Evolutionary conservation across 805 yeast species (phyloP).

Genomic region (Candida vaughaniae): DNA sequence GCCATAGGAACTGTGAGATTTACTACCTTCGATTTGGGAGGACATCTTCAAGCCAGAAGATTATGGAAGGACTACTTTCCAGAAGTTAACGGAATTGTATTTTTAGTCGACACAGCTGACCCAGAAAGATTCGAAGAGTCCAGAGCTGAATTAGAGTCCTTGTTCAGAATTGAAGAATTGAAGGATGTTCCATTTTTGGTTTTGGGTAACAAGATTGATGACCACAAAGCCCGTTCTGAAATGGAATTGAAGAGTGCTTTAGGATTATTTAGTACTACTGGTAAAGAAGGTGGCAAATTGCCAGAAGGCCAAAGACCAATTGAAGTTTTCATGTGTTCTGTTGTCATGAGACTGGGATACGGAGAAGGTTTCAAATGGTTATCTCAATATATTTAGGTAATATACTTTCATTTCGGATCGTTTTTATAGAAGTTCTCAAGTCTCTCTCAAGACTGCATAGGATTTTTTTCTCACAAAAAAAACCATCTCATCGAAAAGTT

Average conservation of each 20-base stretch:
- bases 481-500: neutral
- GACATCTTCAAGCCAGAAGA: conserved; percentile 98
- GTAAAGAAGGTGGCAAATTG: conserved; percentile 67
- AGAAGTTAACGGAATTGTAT: conserved; percentile 96
- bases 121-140: conserved; percentile 94
- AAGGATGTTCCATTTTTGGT: conserved; percentile 86
- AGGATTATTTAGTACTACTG: conserved; percentile 82
- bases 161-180: conserved; percentile 90
- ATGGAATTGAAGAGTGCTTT: conserved; percentile 88
- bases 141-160: conserved; percentile 89
- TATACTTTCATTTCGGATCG: neutral
- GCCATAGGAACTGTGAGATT: conserved; percentile 95
- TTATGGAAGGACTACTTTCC: conserved; percentile 99
- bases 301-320: conserved; percentile 82
- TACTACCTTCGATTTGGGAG: conserved; percentile 98
- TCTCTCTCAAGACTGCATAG: too few species aligned
- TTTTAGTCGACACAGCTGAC: conserved; percentile 95
- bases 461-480: neutral
- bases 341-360: conserved; percentile 98
- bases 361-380: conserved; percentile 99
- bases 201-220: conserved; percentile 95
- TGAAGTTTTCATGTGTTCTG: conserved; percentile 96
- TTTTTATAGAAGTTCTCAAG: neutral
- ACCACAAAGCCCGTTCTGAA: conserved; percentile 91
- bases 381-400: conserved; percentile 78